A percentile compares a stretch with the other conserved stretches of the same genome.
phyloP scores from a whole-genome alignment of 2,329 filamentous ascomycete species.

The Aspergillus texensis region DNA sequence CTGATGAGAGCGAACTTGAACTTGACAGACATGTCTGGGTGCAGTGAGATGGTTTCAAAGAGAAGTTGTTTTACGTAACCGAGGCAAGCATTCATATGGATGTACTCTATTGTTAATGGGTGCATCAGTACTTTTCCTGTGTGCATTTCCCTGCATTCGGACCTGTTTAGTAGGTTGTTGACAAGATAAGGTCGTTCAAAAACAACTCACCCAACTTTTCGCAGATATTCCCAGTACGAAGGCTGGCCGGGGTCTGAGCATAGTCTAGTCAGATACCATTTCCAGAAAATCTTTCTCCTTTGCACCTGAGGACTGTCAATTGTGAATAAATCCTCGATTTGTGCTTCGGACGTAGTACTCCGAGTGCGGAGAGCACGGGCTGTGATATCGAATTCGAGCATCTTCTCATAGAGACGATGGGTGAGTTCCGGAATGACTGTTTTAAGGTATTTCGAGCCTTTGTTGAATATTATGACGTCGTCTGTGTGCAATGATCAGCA shows the following conservation, averaged over 20 bases:
- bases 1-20: conserved; percentile 16
- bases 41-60: conserved; percentile 12
- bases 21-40: conserved; percentile 12
- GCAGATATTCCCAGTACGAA: conserved; percentile 16
- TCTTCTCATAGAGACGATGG: conserved; percentile 16
- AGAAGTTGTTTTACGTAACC: conserved; percentile 12
- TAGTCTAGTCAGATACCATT: conserved; percentile 18
- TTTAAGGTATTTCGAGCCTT: conserved; percentile 13
- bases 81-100: conserved; percentile 18
- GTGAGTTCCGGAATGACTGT: conserved; percentile 12
- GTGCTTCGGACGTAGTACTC: conserved; percentile 11
- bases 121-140: conserved; percentile 15
- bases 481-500: conserved; percentile 5
- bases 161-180: neutral
- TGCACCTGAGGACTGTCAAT: conserved; percentile 17
- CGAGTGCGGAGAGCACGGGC: conserved; percentile 14
- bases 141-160: conserved; percentile 13
- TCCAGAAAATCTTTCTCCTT: conserved; percentile 18
- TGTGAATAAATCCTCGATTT: conserved; percentile 13
- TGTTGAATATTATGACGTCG: conserved; percentile 13
- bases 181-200: neutral
- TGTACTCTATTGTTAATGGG: conserved; percentile 16
- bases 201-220: conserved; percentile 16
- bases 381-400: conserved; percentile 19
- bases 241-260: conserved; percentile 13